These are phyloP conservation scores for Fusarium incarnatum DNA, from an alignment of 2,329 filamentous ascomycete species.

Conservation along the genomic window DNA sequence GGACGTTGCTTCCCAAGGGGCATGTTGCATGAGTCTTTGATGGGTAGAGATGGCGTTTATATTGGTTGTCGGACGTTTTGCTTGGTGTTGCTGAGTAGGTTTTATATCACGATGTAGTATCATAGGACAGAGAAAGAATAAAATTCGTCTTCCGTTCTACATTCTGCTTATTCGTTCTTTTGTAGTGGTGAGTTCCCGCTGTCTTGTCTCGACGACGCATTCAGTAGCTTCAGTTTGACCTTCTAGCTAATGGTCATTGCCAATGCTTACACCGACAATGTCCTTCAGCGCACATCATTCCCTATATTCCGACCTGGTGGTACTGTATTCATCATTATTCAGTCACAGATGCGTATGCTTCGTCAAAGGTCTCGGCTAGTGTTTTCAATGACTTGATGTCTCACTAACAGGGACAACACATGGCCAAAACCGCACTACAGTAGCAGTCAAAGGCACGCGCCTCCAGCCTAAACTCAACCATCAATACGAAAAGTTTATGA, in stretches of 20 bases:
- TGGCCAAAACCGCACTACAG: not conserved
- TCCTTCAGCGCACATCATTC: not conserved
- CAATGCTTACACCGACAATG: not conserved
- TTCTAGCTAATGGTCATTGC: not conserved
- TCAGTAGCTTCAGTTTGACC: not conserved
- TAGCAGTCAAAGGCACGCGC: not conserved
- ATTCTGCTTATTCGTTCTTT: not conserved
- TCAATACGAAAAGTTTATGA: too few species aligned
- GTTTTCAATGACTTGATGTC: constrained; percentile 3
- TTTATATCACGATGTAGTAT: not conserved
- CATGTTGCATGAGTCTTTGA: constrained; percentile 34
- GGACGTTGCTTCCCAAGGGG: constrained; percentile 59
- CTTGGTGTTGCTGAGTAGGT: not conserved
- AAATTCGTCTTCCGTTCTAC: not conserved
- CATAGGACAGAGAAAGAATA: not conserved
- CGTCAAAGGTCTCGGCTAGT: constrained; percentile 17
- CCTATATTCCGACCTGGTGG: not conserved
- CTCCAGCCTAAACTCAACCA: not conserved
- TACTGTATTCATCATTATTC: not conserved
- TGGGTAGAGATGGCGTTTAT: constrained; percentile 3
- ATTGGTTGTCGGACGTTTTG: not conserved
- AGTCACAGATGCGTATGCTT: not conserved
- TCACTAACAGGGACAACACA: not conserved
- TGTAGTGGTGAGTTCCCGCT: too few species aligned
- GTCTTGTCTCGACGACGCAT: not conserved